Evolutionary conservation across 352 stramenopile species (phyloP), one percentile per base, ranked within the genome.

Genomic region (Globisporangium okanoganense): DNA sequence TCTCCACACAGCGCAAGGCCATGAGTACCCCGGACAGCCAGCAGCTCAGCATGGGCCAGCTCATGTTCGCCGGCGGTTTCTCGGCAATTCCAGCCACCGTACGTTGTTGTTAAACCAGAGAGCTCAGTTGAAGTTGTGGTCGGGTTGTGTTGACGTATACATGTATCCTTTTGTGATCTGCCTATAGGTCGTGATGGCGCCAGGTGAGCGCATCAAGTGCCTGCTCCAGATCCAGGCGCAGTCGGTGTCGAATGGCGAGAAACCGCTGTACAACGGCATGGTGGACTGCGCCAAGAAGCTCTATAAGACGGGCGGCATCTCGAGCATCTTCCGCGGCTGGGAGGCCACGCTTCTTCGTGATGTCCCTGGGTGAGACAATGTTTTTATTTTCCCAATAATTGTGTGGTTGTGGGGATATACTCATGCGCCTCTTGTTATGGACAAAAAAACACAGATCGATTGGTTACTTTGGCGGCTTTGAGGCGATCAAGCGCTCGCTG

Each of bases 141-240:
- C 3, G 33, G 20, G 20, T 20, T 12, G 56, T 47, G 43, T 63
- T 56, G 31, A 31, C 40, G 31, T 59, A 59, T 48, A 44, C 58
- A 29, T 38, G 24, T 12, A 33, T n/a, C 14, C 33, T 24, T 43
- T 49, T 18, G 14, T 38, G 20, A 55, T 33, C 6, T 3, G 29
- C 31, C 14, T 45, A 8, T 25, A 66, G 40, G 79, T 92, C 41
- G 70, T 99, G 56, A 99, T 98, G 94, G 91, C 96, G 16, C 97
- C 97, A 18, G 94, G 89, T 50, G 97, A 99, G 80, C 81, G 97
- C 53, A 97, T 99, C 72, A 99, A 99, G 85, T 98, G 94, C 61
- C 72, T 99, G 59, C 79, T 90, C 20, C 85, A 94, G 80, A 97
- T 98, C 60, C 95, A 99, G 69, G 79, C 87, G 27, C 82, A 93